A percentile compares a stretch with the other conserved stretches of the same genome.
These are phyloP conservation scores for Chlorella sp. DNA, from an alignment of 139 green algal genomes.

Conservation along the genomic window DNA sequence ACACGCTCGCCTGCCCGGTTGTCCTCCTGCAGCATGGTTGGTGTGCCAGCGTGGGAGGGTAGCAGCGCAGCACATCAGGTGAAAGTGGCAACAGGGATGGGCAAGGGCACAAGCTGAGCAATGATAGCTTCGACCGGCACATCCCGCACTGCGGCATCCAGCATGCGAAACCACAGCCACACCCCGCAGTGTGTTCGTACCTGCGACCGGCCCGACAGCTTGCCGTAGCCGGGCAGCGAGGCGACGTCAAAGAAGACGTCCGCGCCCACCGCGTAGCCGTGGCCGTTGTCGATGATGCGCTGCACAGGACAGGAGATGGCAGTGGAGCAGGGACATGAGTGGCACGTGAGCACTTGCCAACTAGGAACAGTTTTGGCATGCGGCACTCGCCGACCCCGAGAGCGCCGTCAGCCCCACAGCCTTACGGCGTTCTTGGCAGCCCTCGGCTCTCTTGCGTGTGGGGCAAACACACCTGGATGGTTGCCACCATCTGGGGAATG, in stretches of 20 bases:
- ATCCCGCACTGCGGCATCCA: too few relatives aligned
- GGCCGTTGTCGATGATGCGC: slow-evolving; percentile 68
- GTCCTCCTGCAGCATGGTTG: slow-evolving; percentile 64
- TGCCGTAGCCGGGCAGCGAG: slow-evolving; percentile 87
- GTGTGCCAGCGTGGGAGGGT: not conserved
- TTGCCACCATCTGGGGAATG: slow-evolving; percentile 89
- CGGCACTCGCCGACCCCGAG: too few relatives aligned
- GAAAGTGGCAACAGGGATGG: too few relatives aligned
- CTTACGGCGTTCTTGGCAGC: too few relatives aligned
- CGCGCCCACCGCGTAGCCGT: slow-evolving; percentile 86
- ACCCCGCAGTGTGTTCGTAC: too few relatives aligned
- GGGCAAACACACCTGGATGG: slow-evolving; percentile 67
- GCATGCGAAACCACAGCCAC: not conserved
- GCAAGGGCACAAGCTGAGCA: too few relatives aligned
- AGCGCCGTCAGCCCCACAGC: too few relatives aligned
- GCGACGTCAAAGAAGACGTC: slow-evolving; percentile 97
- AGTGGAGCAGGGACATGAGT: too few relatives aligned
- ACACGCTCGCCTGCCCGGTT: slow-evolving; percentile 92
- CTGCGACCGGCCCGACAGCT: slow-evolving; percentile 83
- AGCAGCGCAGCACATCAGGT: not conserved
- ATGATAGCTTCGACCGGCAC: too few relatives aligned
- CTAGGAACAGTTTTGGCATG: too few relatives aligned
- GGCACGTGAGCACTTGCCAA: too few relatives aligned
- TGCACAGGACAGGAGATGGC: not conserved
- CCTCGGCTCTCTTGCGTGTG: too few relatives aligned